phyloP scores from a whole-genome alignment of 1,284 basidiomycete genomes.

The Tilletia walkeri region DNA sequence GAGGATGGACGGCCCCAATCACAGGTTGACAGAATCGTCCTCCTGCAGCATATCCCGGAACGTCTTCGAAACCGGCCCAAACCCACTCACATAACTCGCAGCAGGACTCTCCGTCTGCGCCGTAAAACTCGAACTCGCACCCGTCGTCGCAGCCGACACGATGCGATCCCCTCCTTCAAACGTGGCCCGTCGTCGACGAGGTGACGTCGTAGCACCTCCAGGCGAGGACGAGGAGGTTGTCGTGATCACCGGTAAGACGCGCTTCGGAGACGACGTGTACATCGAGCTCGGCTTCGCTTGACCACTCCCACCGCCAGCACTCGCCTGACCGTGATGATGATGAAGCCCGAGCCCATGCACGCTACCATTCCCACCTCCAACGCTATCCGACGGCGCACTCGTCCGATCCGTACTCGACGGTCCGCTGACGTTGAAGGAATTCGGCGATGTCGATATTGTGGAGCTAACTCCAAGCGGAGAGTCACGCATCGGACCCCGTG shows the following conservation, averaged over 20 bases:
- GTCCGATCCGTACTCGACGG: conserved; percentile 9
- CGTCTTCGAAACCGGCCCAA: conserved; percentile 1
- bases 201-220: not conserved
- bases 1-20: not conserved
- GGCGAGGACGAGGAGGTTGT: not conserved
- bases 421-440: not conserved
- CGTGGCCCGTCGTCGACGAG: too few species aligned
- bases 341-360: not conserved
- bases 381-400: not conserved
- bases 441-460: not conserved
- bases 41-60: conserved; percentile 9
- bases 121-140: not conserved
- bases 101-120: conserved; percentile 3
- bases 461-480: not conserved
- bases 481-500: not conserved
- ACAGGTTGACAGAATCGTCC: not conserved
- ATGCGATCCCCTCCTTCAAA: not conserved
- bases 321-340: too few species aligned
- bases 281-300: not conserved
- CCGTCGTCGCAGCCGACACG: conserved; percentile 7
- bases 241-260: not conserved
- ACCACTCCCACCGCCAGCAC: not conserved
- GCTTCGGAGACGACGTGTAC: not conserved
- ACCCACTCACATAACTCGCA: not conserved
- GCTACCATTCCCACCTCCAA: not conserved